Percentiles rank a stretch among this genome's conserved stretches.
Evolutionary conservation across 1,284 basidiomycete genomes (phyloP).

Genomic region (Filobasidium uniguttulatum): DNA sequence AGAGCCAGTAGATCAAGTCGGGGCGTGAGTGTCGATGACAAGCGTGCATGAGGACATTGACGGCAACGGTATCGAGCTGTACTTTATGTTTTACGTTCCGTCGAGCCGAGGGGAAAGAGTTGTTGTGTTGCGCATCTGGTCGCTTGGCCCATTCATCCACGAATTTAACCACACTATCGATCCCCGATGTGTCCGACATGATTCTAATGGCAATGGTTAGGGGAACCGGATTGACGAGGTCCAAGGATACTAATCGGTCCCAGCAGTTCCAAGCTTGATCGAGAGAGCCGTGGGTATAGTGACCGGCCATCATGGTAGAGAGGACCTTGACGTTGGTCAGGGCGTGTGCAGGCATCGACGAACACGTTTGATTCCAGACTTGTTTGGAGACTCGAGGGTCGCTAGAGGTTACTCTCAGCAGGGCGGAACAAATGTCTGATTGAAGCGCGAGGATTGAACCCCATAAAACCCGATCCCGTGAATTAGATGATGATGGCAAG

Average conservation of each 20-base stretch:
- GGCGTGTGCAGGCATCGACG: neutral
- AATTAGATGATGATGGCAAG: too few relatives aligned
- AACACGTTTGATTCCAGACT: neutral
- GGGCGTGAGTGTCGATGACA: neutral
- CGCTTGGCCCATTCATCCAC: neutral
- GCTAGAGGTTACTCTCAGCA: neutral
- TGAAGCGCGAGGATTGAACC: too few relatives aligned
- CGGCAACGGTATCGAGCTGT: neutral
- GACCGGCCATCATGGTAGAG: neutral
- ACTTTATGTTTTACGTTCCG: too few relatives aligned
- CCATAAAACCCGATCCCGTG: too few relatives aligned
- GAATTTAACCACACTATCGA: neutral
- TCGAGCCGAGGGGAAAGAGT: too few relatives aligned
- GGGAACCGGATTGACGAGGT: neutral
- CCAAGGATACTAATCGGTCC: neutral
- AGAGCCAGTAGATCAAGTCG: neutral
- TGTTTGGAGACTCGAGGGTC: neutral
- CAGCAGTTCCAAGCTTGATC: neutral
- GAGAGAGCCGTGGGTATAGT: neutral
- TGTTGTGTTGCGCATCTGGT: neutral
- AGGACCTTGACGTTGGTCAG: neutral
- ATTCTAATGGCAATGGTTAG: neutral
- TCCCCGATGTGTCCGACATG: neutral
- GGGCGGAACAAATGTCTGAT: neutral
- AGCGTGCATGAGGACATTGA: neutral